A percentile compares a stretch with the other conserved stretches of the same genome.
These are phyloP conservation scores for Parachaetomium inaequale DNA, from an alignment of 495 filamentous ascomycete species.

Conservation along the genomic window DNA sequence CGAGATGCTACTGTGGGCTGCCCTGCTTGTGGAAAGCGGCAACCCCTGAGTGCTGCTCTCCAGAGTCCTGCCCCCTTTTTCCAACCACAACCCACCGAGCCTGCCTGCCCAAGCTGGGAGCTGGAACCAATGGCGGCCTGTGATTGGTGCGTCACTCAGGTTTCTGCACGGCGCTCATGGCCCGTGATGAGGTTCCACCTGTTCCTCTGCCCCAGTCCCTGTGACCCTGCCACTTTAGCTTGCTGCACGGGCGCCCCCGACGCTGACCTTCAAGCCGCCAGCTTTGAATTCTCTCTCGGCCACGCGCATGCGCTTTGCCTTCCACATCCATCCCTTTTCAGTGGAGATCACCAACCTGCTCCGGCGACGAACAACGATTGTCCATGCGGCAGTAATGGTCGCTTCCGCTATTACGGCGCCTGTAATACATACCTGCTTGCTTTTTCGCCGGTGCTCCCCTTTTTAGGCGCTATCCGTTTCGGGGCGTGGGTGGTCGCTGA, in stretches of 20 bases:
- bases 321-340: background rate
- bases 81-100: background rate
- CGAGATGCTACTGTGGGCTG: background rate
- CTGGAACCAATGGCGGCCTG: background rate
- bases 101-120: background rate
- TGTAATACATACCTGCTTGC: constrained; percentile 3
- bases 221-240: background rate
- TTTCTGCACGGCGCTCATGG: constrained; percentile 5
- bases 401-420: background rate
- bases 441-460: background rate
- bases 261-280: background rate
- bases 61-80: constrained; percentile 8
- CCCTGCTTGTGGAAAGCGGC: constrained; percentile 8
- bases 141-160: background rate
- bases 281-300: background rate
- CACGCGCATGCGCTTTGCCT: background rate
- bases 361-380: background rate
- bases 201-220: background rate
- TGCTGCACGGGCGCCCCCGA: background rate
- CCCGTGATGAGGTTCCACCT: constrained; percentile 1
- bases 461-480: constrained; percentile 15
- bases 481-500: constrained; percentile 21
- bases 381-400: background rate
- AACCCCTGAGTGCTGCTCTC: constrained; percentile 6
- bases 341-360: background rate